Base-by-base conservation (phyloP, 495 filamentous ascomycete genomes). In the Amphirosellinia nigrospora region DNA sequence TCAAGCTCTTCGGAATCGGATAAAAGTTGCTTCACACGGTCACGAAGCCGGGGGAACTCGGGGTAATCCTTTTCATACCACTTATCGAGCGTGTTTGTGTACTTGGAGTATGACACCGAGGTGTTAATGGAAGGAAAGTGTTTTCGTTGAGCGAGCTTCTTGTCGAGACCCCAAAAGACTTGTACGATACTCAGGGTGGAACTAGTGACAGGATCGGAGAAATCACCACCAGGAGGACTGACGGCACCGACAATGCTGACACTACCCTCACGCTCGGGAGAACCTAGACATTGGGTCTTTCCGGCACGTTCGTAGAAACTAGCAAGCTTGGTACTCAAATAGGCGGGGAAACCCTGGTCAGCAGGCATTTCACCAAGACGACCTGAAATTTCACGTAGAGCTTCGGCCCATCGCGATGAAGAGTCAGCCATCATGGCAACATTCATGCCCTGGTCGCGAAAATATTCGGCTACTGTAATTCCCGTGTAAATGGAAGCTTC, bases 401-500 rank as follows among this genome's bases (percentile, higher is more conserved):
- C 96, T 82, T 99, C 96, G 70, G 96, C 96, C 96, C 96, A 99
- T 72, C 96, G 93, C 56, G 96, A 99, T 70, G 95, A 93, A 30
- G 95, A 98, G 82, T 99, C 96, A 66, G 96, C 96, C 95, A 99
- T 98, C 96, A 99, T 98, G 72, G 96, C 94, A 21, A 98, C 95
- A 79, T 95, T 88, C 84, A 98, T 97, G 72, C 96, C 96, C 84
- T 98, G 94, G 77, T 99, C 96, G 80, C 96, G 91, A 88, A 98
- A 98, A 79, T 99, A 99, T 81, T 99, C 95, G 52, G 96, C 94
- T 9, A 98, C 91, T 2, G 96, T 98, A 73, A 98, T 98, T 79
- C 96, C 96, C 41, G 96, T 99, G 83, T 98, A 99, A 78, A 99
- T 99, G 55, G 96, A 99, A 69, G 96, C 96, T 81, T 99, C 96